phyloP scores from a whole-genome alignment of 495 filamentous ascomycete species.

The Tuber brumale region DNA sequence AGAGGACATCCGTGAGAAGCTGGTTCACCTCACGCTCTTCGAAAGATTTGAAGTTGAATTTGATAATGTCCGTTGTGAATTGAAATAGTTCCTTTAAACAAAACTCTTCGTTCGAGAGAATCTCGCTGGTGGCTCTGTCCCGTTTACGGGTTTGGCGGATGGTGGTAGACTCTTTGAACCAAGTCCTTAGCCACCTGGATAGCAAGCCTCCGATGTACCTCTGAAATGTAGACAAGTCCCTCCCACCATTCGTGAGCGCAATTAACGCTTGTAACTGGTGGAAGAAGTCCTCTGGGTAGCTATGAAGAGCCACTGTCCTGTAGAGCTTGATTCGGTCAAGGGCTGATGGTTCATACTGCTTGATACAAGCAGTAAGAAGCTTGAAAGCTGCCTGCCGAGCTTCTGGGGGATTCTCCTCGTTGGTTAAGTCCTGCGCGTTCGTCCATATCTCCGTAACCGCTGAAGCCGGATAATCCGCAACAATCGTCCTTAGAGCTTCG shows the following conservation, averaged over 20 bases:
- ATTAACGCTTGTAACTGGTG: slow-evolving; percentile 58
- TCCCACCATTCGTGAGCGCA: slow-evolving; percentile 57
- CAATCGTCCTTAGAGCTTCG: slow-evolving; percentile 50
- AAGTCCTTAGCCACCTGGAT: slow-evolving; percentile 52
- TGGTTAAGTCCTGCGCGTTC: slow-evolving; percentile 58
- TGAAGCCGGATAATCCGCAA: slow-evolving; percentile 53
- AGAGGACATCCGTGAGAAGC: slow-evolving; percentile 62
- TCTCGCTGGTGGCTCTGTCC: slow-evolving; percentile 21
- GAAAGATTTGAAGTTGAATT: slow-evolving; percentile 72
- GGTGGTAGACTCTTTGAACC: slow-evolving; percentile 51
- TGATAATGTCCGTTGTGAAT: slow-evolving; percentile 72
- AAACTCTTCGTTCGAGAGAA: slow-evolving; percentile 54
- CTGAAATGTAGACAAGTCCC: slow-evolving; percentile 59
- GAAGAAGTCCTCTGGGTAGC: slow-evolving; percentile 55
- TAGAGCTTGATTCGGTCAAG: slow-evolving; percentile 62
- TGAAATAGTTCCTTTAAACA: slow-evolving; percentile 63
- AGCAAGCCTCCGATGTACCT: slow-evolving; percentile 56
- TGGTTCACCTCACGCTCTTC: slow-evolving; percentile 58
- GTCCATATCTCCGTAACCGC: slow-evolving; percentile 55
- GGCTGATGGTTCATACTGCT: slow-evolving; percentile 54
- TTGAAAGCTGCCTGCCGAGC: slow-evolving; percentile 56
- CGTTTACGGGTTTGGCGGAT: slow-evolving; percentile 46
- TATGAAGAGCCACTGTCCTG: slow-evolving; percentile 50
- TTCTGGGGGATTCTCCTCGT: slow-evolving; percentile 50
- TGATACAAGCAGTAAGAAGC: slow-evolving; percentile 59